A percentile compares a stretch with the other conserved stretches of the same genome.
Conservation (phyloP, 1,284 basidiomycete genomes). For the Cryptococcus sp. region DNA sequence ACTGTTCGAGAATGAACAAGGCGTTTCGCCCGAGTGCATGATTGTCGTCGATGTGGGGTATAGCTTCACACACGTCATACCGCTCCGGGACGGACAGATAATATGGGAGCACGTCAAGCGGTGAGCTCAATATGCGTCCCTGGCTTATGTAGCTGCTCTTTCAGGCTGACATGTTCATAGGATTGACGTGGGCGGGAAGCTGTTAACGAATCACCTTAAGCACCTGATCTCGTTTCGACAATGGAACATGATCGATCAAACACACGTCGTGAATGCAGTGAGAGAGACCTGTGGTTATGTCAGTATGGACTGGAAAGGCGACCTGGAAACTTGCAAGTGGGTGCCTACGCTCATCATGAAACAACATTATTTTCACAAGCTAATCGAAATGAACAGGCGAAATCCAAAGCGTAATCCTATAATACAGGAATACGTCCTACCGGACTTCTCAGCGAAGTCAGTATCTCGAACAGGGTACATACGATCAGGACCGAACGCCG, state of each 20-base stretch:
- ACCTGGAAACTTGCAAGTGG: slow-evolving; percentile 78
- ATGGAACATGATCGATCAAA: slow-evolving; percentile 98
- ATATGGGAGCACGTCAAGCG: slow-evolving; percentile 78
- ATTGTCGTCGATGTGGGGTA: slow-evolving; percentile 88
- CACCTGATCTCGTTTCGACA: slow-evolving; percentile 91
- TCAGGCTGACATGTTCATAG: slow-evolving; percentile 54
- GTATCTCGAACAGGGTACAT: slow-evolving; percentile 62
- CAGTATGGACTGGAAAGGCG: slow-evolving; percentile 68
- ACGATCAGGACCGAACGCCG: slow-evolving; percentile 54
- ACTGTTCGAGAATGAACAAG: slow-evolving; percentile 60
- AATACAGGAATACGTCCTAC: slow-evolving; percentile 83
- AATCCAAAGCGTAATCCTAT: slow-evolving; percentile 61
- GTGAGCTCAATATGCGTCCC: slow-evolving; percentile 52
- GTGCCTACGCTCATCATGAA: slow-evolving; percentile 32
- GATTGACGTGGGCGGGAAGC: slow-evolving; percentile 89
- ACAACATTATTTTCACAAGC: slow-evolving; percentile 26
- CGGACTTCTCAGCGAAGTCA: slow-evolving; percentile 73
- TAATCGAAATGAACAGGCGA: slow-evolving; percentile 43
- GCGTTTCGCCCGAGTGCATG: slow-evolving; percentile 69
- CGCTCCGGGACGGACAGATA: slow-evolving; percentile 73
- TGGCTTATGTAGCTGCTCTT: background rate
- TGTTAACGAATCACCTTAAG: slow-evolving; percentile 91
- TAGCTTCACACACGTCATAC: slow-evolving; percentile 87
- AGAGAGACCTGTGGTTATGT: slow-evolving; percentile 87
- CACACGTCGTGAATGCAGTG: slow-evolving; percentile 85